Base-by-base conservation (phyloP, 768 basidiomycete species). In the Lyophyllum semitale region DNA sequence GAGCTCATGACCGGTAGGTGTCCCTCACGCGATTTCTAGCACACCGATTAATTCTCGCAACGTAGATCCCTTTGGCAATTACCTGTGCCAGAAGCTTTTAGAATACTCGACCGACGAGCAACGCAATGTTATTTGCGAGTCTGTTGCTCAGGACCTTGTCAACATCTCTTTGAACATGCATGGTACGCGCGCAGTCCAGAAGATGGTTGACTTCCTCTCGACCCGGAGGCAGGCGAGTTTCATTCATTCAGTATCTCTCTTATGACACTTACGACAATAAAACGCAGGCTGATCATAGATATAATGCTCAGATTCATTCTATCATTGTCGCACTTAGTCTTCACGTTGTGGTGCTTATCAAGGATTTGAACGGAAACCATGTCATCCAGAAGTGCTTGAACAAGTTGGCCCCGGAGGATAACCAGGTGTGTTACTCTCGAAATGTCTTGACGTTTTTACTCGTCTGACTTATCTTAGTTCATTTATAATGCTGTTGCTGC, bases 111-210 rank as follows among this genome's bases (percentile, higher is more conserved):
- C 94, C 13, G 97, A 99, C 63, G 97, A 99, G 63, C 97, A 99
- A 66, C 87, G 96, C 54, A 95, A 93, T 66, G 80, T 93, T 30
- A 96, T 98, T 54, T 97, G 97, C 75, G 96, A 98, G 70, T 95
- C 93, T 23, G 96, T 99, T 47, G 93, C 95, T 30, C 91, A 95
- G 66, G 97, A 99, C 64, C 83, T 99, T 47, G 97, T 99, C 65
- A 94, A 89, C 68, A 98, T 99, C 67, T 97, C 95, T 30, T 80
- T 99, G 59, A 99, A 99, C 75, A 99, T 99, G 97, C 97, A 99
- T 73, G 97, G 97, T 29, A 99, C 97, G 29, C 88, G 97, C 58
- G 97, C 97, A 25, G 97, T 98, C 55, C 97, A 99, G 78, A 98
- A 98, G 79, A 98, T 98, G 96, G 97, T 99, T 59, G 97, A 99